phyloP scores from a whole-genome alignment of 176 grass and related monocot genomes.

The Lolium rigidum region DNA sequence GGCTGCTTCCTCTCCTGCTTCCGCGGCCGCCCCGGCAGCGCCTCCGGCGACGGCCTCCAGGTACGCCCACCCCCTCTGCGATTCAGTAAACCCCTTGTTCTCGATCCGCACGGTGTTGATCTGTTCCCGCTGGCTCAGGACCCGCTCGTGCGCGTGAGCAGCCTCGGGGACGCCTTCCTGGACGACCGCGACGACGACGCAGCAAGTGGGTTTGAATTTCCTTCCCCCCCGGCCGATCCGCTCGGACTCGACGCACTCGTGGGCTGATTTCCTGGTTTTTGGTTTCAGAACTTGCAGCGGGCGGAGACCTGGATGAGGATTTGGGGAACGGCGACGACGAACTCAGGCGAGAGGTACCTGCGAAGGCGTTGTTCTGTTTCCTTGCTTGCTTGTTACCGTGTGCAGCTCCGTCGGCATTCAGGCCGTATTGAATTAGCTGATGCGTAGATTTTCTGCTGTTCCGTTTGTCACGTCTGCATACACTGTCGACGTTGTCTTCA shows the following conservation, averaged over 20 bases:
- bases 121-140: constrained; percentile 41
- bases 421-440: too few species aligned
- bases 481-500: too few species aligned
- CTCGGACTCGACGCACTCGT: not conserved
- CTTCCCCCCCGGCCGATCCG: too few species aligned
- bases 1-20: constrained; percentile 80
- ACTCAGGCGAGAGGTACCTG: constrained; percentile 60
- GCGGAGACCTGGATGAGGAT: not conserved
- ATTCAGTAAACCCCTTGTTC: not conserved
- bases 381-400: too few species aligned
- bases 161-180: constrained; percentile 51
- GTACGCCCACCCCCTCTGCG: constrained; percentile 41
- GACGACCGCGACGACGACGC: constrained; percentile 28
- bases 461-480: too few species aligned
- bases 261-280: not conserved
- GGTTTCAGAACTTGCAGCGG: constrained; percentile 30
- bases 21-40: constrained; percentile 7
- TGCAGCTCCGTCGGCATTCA: too few species aligned
- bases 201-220: constrained; percentile 6
- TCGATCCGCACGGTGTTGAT: not conserved
- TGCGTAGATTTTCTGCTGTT: too few species aligned
- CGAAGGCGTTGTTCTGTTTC: not conserved
- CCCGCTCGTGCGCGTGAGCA: constrained; percentile 39
- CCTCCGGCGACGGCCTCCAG: not conserved
- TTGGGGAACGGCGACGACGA: constrained; percentile 43